A percentile compares a stretch with the other conserved stretches of the same genome.
Conservation (phyloP, 495 filamentous ascomycete genomes). For the Penicillium ochrochloron region DNA sequence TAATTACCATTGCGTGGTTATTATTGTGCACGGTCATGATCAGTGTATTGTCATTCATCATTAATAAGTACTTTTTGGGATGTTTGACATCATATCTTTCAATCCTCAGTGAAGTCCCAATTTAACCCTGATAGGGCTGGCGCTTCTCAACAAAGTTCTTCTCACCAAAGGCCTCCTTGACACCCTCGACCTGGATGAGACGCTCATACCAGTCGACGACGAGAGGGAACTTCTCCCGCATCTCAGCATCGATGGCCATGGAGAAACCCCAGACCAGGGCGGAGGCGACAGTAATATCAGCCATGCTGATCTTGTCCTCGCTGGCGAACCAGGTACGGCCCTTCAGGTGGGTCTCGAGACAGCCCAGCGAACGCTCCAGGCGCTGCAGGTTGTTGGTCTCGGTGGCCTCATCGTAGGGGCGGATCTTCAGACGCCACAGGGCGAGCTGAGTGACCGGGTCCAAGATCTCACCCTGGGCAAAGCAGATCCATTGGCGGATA, state of each 20-base stretch:
- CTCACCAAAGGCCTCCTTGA: slow-evolving; percentile 56
- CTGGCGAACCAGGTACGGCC: slow-evolving; percentile 51
- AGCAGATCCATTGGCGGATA: slow-evolving; percentile 57
- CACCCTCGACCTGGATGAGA: slow-evolving; percentile 46
- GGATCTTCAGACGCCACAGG: slow-evolving; percentile 40
- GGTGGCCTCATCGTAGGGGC: slow-evolving; percentile 39
- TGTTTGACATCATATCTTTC: background rate
- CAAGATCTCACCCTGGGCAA: slow-evolving; percentile 51
- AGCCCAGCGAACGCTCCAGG: slow-evolving; percentile 42
- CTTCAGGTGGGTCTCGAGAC: slow-evolving; percentile 46
- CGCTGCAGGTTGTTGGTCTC: slow-evolving; percentile 34
- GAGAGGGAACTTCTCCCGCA: slow-evolving; percentile 49
- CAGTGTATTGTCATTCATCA: background rate
- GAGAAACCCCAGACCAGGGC: slow-evolving; percentile 44
- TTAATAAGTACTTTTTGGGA: background rate
- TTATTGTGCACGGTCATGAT: background rate
- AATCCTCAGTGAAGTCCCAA: background rate
- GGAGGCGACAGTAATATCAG: slow-evolving; percentile 55
- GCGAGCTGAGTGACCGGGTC: slow-evolving; percentile 33
- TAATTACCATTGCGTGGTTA: no score
- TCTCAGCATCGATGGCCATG: slow-evolving; percentile 54
- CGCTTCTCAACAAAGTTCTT: slow-evolving; percentile 51
- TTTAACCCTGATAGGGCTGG: slow-evolving; percentile 22
- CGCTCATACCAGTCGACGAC: slow-evolving; percentile 50
- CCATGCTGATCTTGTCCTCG: slow-evolving; percentile 55